Conservation (phyloP, 768 basidiomycete species). For the Tricholoma sp. region DNA sequence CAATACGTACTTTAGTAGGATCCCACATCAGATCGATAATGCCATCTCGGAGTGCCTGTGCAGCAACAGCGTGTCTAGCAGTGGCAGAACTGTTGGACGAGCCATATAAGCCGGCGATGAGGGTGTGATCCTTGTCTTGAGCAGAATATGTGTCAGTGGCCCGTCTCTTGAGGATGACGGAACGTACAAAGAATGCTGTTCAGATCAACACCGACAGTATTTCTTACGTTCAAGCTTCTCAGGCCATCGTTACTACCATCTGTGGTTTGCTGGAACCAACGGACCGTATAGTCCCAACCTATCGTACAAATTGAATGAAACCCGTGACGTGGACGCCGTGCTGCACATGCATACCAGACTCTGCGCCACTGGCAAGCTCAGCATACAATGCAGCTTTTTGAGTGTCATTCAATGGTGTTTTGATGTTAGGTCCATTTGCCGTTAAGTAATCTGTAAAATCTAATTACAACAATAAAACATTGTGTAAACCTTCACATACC, state of each 20-base stretch:
- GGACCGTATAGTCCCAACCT: slow-evolving; percentile 51
- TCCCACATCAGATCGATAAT: slow-evolving; percentile 91
- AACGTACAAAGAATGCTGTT: slow-evolving; percentile 81
- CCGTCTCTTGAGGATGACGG: neutral
- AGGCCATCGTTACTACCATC: slow-evolving; percentile 48
- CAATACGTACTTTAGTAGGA: slow-evolving; percentile 40
- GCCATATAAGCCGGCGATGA: slow-evolving; percentile 58
- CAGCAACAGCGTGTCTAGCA: slow-evolving; percentile 47
- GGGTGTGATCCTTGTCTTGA: slow-evolving; percentile 59
- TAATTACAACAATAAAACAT: slow-evolving; percentile 1
- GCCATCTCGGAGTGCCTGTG: slow-evolving; percentile 54
- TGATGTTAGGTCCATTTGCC: slow-evolving; percentile 57
- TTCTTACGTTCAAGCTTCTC: slow-evolving; percentile 65
- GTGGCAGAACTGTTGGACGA: slow-evolving; percentile 38
- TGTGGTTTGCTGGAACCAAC: slow-evolving; percentile 37
- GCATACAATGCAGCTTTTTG: slow-evolving; percentile 67
- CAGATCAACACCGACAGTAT: slow-evolving; percentile 67
- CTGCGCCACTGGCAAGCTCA: slow-evolving; percentile 85
- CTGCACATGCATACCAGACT: slow-evolving; percentile 47
- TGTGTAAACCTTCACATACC: slow-evolving; percentile 32
- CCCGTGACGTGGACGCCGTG: neutral
- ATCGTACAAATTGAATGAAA: neutral
- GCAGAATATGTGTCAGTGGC: neutral
- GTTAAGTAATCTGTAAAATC: slow-evolving; percentile 63
- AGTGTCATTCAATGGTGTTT: slow-evolving; percentile 52